Evolutionary conservation across 2,329 filamentous ascomycete genomes (phyloP).

Genomic region (Verruconis gallopava): DNA sequence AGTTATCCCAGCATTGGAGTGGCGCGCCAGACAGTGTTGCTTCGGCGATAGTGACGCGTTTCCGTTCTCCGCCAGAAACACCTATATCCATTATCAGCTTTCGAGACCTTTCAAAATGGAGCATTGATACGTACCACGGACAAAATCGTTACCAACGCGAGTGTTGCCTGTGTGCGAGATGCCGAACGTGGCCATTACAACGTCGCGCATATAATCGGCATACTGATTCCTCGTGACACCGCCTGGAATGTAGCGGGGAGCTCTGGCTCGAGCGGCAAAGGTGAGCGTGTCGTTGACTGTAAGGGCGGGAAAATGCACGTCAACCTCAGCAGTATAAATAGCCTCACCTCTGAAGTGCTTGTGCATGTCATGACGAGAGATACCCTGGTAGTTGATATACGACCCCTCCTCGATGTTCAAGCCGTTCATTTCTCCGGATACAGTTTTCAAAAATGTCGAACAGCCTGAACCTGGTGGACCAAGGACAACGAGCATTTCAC

Average conservation of each 20-base stretch:
- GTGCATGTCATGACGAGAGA: conserved; percentile 62
- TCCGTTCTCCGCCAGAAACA: conserved; percentile 67
- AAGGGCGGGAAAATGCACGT: conserved; percentile 67
- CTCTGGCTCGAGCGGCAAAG: conserved; percentile 60
- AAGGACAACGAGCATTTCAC: conserved; percentile 65
- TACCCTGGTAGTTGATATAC: conserved; percentile 72
- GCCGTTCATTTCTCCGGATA: conserved; percentile 72
- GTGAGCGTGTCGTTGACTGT: conserved; percentile 67
- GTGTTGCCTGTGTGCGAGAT: conserved; percentile 63
- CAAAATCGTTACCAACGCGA: conserved; percentile 59
- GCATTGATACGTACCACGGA: conserved; percentile 41
- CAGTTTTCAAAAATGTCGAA: conserved; percentile 73
- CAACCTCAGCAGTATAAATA: conserved; percentile 76
- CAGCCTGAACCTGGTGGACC: conserved; percentile 59
- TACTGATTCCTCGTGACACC: conserved; percentile 43
- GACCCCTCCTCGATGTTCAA: conserved; percentile 57
- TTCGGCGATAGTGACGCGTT: conserved; percentile 73
- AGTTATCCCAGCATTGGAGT: conserved; percentile 67
- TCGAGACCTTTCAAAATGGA: too few relatives aligned
- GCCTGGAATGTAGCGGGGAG: conserved; percentile 47
- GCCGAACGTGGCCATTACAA: conserved; percentile 64
- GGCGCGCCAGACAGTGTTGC: conserved; percentile 53
- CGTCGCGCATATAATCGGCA: conserved; percentile 52
- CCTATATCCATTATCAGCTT: too few relatives aligned
- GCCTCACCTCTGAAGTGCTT: conserved; percentile 68